These are phyloP conservation scores for Haplographium delicatum DNA, from an alignment of 495 filamentous ascomycete genomes.

Conservation along the genomic window DNA sequence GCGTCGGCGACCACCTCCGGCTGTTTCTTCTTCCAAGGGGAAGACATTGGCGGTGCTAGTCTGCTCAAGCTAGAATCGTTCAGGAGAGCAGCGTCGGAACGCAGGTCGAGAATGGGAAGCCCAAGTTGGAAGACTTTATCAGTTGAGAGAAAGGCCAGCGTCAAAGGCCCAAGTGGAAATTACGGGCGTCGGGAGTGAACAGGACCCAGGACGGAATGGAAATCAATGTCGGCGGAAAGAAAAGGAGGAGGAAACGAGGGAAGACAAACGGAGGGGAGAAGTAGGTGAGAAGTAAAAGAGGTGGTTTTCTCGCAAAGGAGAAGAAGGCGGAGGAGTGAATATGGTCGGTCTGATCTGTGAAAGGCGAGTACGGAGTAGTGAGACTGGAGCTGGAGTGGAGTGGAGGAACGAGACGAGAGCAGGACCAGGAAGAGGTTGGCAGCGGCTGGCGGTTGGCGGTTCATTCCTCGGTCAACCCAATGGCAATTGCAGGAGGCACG, in stretches of 20 bases:
- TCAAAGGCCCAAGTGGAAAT: slow-evolving; percentile 13
- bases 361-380: too few species aligned
- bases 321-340: background rate
- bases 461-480: too few species aligned
- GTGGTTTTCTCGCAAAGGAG: background rate
- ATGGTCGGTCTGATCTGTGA: too few species aligned
- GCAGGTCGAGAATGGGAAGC: background rate
- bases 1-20: slow-evolving; percentile 63
- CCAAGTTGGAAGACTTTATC: slow-evolving; percentile 10
- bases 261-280: background rate
- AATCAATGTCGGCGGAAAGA: background rate
- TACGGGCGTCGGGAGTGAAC: background rate
- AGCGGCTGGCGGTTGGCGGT: too few species aligned
- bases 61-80: background rate
- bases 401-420: too few species aligned
- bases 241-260: background rate
- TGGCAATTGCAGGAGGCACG: too few species aligned
- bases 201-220: background rate
- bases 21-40: slow-evolving; percentile 50
- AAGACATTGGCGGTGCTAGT: slow-evolving; percentile 38
- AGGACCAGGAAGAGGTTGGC: too few species aligned
- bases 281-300: background rate
- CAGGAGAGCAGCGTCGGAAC: background rate
- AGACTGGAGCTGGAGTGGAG: too few species aligned
- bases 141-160: slow-evolving; percentile 13